These are phyloP conservation scores for Ulota crispa DNA, from an alignment of 225 moss, liverwort and hornwort genomes.

Conservation along the genomic window DNA sequence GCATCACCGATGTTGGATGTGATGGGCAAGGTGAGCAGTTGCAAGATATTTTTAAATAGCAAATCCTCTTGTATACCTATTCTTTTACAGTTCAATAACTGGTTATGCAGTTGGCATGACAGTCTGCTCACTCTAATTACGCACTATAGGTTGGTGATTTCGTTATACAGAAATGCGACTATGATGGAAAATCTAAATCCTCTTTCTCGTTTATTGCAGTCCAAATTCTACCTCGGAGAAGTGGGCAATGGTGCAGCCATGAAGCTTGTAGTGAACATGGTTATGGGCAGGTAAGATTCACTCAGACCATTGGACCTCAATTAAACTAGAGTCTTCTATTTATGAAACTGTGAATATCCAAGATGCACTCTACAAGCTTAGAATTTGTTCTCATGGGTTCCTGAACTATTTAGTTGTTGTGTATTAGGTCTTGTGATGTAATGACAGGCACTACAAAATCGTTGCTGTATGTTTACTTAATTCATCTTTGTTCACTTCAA, in stretches of 20 bases:
- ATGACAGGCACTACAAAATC: not conserved
- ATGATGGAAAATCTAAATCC: not conserved
- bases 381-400: not conserved
- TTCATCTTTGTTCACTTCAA: not conserved
- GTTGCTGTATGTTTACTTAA: not conserved
- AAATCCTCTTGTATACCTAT: not conserved
- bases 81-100: not conserved
- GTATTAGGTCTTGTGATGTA: not conserved
- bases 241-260: slow-evolving; percentile 90
- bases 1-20: slow-evolving; percentile 80
- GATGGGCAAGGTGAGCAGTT: slow-evolving; percentile 80
- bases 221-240: slow-evolving; percentile 83
- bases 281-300: slow-evolving; percentile 84
- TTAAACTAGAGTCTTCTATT: not conserved
- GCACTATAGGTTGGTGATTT: not conserved
- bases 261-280: slow-evolving; percentile 97
- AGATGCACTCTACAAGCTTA: not conserved
- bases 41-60: not conserved
- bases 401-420: not conserved
- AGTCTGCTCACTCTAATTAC: not conserved
- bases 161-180: not conserved
- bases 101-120: not conserved
- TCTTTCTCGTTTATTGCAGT: slow-evolving; percentile 44
- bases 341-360: not conserved
- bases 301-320: not conserved